phyloP scores from a whole-genome alignment of 2,329 filamentous ascomycete genomes.

The Cordyceps cicadae region DNA sequence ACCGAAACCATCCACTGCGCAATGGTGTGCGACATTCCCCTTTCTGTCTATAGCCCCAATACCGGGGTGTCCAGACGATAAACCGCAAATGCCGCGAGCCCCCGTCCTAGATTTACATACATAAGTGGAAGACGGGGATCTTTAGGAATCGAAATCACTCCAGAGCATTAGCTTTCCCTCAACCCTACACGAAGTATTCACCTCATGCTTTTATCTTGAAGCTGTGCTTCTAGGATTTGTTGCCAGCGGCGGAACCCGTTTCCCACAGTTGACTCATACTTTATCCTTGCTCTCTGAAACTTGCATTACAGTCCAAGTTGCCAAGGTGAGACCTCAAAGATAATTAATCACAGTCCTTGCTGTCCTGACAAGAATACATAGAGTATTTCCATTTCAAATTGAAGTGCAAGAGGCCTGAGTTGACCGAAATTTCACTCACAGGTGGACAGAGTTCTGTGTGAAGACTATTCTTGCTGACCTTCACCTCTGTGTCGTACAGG shows the following conservation, averaged over 20 bases:
- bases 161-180: not conserved
- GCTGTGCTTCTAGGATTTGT: not conserved
- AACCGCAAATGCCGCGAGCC: conserved; percentile 19
- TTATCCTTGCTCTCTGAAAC: not conserved
- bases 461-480: not conserved
- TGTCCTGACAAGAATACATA: not conserved
- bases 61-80: conserved; percentile 40
- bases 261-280: not conserved
- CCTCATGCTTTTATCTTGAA: not conserved
- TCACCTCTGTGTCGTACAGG: not conserved
- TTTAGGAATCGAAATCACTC: not conserved
- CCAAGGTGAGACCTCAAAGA: not conserved
- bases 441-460: not conserved
- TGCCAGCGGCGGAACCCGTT: not conserved
- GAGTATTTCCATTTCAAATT: not conserved
- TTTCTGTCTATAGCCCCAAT: conserved; percentile 40
- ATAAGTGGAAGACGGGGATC: conserved; percentile 17
- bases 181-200: not conserved
- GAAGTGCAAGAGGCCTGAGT: no score
- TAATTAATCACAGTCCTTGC: not conserved
- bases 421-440: not conserved
- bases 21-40: conserved; percentile 13
- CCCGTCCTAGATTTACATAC: conserved; percentile 15
- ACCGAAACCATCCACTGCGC: not conserved
- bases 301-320: not conserved